Conservation (phyloP, 371 early-diverging fungal species). For the Apophysomyces trapeziformis region DNA sequence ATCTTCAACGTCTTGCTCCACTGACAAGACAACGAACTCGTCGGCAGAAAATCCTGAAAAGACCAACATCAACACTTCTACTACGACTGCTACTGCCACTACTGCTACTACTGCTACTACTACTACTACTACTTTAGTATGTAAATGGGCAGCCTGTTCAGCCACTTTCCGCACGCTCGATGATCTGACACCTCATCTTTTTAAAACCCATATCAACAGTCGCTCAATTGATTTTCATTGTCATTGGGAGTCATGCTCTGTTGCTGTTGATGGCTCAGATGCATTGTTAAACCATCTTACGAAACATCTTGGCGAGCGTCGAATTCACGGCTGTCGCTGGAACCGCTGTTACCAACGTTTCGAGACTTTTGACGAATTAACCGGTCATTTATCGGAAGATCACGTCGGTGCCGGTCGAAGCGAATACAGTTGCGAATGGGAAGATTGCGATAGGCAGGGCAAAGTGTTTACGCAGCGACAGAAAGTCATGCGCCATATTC, state of each 20-base stretch:
- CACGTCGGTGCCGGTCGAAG: constrained; percentile 76
- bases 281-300: constrained; percentile 71
- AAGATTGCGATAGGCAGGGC: constrained; percentile 70
- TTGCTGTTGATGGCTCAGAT: constrained; percentile 56
- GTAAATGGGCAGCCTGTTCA: constrained; percentile 84
- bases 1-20: neutral
- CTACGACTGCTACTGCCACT: constrained; percentile 3
- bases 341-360: constrained; percentile 56
- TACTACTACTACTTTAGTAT: constrained; percentile 31
- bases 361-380: constrained; percentile 67
- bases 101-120: too few relatives aligned
- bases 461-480: constrained; percentile 76
- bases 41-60: too few relatives aligned
- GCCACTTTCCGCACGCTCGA: constrained; percentile 74
- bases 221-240: constrained; percentile 59
- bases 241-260: constrained; percentile 79
- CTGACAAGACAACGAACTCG: neutral
- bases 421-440: constrained; percentile 84
- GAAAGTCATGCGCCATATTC: constrained; percentile 86
- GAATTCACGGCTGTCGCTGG: constrained; percentile 67
- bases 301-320: constrained; percentile 55
- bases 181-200: constrained; percentile 82
- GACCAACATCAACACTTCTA: neutral
- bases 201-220: constrained; percentile 74
- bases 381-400: constrained; percentile 72